A percentile compares a stretch with the other conserved stretches of the same genome.
These are phyloP conservation scores for Irpex sp. DNA, from an alignment of 1,284 basidiomycete species.

Conservation along the genomic window DNA sequence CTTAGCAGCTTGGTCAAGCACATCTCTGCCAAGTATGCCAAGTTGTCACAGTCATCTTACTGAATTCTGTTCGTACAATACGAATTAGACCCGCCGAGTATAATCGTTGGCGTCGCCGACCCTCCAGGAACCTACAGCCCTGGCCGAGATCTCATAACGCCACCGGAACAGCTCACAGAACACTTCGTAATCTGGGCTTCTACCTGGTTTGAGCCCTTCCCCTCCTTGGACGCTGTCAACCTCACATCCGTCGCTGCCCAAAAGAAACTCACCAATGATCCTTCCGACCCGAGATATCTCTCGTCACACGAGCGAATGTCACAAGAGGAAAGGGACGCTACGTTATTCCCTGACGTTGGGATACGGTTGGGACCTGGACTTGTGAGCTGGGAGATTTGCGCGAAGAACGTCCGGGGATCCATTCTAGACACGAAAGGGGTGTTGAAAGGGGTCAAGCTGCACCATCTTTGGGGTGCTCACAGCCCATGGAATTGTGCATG, in stretches of 20 bases:
- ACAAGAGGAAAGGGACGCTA: background rate
- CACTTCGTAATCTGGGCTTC: conserved; percentile 10
- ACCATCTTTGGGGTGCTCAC: background rate
- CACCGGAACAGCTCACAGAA: background rate
- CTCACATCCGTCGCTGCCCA: background rate
- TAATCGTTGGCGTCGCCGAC: background rate
- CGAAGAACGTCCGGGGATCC: background rate
- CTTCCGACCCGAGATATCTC: background rate
- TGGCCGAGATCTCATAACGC: background rate
- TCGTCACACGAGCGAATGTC: background rate
- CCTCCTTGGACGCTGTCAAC: conserved; percentile 2
- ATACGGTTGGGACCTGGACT: background rate
- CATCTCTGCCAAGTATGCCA: too few species aligned
- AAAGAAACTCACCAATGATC: background rate
- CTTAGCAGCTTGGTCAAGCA: too few species aligned
- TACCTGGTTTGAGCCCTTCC: conserved; percentile 5
- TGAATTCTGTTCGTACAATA: too few species aligned
- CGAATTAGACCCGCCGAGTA: background rate
- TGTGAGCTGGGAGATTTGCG: background rate
- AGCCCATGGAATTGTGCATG: conserved; percentile 1
- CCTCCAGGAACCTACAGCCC: background rate
- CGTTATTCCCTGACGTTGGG: background rate
- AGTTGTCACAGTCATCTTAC: background rate
- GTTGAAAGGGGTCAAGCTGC: background rate
- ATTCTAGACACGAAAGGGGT: background rate